Evolutionary conservation across 2,329 filamentous ascomycete species (phyloP).

Genomic region (Trichoderma aggressivum): DNA sequence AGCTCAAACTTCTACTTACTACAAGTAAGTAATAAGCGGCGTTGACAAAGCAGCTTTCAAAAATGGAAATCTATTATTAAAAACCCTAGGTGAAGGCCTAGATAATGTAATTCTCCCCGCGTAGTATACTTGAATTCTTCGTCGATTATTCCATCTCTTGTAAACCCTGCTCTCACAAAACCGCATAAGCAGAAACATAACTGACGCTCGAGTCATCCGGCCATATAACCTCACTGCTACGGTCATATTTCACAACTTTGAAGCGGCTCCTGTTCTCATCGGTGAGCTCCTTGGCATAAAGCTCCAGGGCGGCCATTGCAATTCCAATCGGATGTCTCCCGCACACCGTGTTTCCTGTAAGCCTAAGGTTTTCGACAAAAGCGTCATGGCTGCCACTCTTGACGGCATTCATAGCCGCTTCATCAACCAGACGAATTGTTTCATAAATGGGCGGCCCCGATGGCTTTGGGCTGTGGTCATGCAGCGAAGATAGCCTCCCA

Average conservation of each 20-base stretch:
- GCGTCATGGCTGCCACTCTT: conserved; percentile 67
- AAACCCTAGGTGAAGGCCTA: not conserved
- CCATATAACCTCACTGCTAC: conserved; percentile 70
- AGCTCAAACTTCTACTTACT: not conserved
- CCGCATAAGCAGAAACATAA: conserved; percentile 88
- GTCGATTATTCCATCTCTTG: conserved; percentile 5
- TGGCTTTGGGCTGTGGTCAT: conserved; percentile 33
- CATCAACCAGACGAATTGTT: conserved; percentile 77
- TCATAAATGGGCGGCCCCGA: conserved; percentile 65
- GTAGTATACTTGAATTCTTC: not conserved
- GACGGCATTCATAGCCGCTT: conserved; percentile 79
- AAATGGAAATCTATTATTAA: not conserved
- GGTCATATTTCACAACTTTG: conserved; percentile 79
- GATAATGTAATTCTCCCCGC: not conserved
- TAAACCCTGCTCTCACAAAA: conserved; percentile 46
- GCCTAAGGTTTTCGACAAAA: conserved; percentile 66
- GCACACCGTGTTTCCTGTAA: conserved; percentile 88
- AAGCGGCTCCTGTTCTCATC: conserved; percentile 56
- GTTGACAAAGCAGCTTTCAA: conserved; percentile 3
- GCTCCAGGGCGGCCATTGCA: conserved; percentile 82
- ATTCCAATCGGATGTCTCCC: conserved; percentile 93
- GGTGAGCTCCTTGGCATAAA: conserved; percentile 43
- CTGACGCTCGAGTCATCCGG: conserved; percentile 82
- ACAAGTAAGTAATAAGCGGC: not conserved
- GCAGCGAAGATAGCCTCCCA: conserved; percentile 40